A percentile compares a stretch with the other conserved stretches of the same genome.
These are phyloP conservation scores for Cystobasidium pallidum DNA, from an alignment of 1,284 basidiomycete genomes.

Conservation along the genomic window DNA sequence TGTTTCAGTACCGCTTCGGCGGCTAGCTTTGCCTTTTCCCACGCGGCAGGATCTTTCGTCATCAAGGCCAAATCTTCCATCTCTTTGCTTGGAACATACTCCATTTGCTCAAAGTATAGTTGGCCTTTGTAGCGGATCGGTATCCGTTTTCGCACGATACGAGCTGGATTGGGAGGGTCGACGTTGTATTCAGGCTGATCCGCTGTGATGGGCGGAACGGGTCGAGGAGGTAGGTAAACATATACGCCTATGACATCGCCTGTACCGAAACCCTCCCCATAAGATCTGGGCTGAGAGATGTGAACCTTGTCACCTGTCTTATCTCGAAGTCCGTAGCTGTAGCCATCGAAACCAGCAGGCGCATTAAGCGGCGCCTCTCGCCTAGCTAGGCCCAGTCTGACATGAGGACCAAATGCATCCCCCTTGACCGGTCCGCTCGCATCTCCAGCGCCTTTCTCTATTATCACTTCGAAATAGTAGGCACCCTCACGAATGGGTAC, in stretches of 20 bases:
- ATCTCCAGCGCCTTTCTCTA: constrained; percentile 76
- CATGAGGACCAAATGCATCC: constrained; percentile 67
- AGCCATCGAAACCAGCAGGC: constrained; percentile 90
- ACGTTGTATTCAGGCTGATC: constrained; percentile 61
- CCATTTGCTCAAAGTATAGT: constrained; percentile 91
- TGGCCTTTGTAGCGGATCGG: constrained; percentile 95
- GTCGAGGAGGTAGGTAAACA: constrained; percentile 75
- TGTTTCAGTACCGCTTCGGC: constrained; percentile 54
- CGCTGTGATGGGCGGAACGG: constrained; percentile 58
- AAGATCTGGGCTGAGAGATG: constrained; percentile 75
- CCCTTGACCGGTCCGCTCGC: constrained; percentile 55
- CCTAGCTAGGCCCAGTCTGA: constrained; percentile 87
- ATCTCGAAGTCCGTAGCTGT: constrained; percentile 89
- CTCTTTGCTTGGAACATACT: constrained; percentile 89
- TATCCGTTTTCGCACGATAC: constrained; percentile 79
- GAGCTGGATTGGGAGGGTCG: constrained; percentile 67
- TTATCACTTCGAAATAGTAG: constrained; percentile 91
- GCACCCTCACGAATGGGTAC: constrained; percentile 84
- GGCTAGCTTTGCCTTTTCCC: constrained; percentile 48
- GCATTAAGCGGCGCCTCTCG: constrained; percentile 90
- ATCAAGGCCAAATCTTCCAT: constrained; percentile 70
- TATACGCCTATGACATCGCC: constrained; percentile 94
- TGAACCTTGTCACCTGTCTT: constrained; percentile 88
- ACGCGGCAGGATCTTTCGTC: constrained; percentile 52
- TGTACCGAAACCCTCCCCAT: constrained; percentile 72